Conservation (phyloP, 164 flowering plant species). For the Chimonanthus praecox region DNA sequence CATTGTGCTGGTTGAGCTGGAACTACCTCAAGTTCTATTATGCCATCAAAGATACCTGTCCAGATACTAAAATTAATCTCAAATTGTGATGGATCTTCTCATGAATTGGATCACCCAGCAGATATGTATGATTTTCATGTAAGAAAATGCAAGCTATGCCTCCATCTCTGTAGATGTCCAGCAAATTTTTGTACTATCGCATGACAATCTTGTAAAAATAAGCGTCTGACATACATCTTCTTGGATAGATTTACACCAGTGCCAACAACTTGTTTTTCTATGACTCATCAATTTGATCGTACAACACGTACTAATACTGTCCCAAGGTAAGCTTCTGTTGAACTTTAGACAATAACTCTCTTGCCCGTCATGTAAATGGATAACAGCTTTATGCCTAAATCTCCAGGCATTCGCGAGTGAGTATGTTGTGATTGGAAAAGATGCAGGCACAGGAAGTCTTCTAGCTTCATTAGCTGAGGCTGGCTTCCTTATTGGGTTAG, state of each 20-base stretch:
- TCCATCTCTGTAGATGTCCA: background rate
- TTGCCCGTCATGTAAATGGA: background rate
- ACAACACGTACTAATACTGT: constrained; percentile 39
- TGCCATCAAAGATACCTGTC: constrained; percentile 63
- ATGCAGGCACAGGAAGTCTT: constrained; percentile 80
- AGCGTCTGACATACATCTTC: background rate
- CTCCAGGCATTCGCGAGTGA: constrained; percentile 93
- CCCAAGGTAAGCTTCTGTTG: constrained; percentile 57
- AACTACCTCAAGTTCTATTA: constrained; percentile 69
- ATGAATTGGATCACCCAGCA: constrained; percentile 78
- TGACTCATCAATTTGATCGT: constrained; percentile 44
- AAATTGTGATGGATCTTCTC: constrained; percentile 82
- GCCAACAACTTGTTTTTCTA: constrained; percentile 56
- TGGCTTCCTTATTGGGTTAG: constrained; percentile 82
- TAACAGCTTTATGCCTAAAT: background rate
- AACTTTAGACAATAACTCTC: background rate
- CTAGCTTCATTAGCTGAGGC: constrained; percentile 87
- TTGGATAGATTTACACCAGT: constrained; percentile 50
- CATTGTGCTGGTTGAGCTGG: constrained; percentile 34
- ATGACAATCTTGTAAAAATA: background rate
- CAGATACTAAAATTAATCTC: constrained; percentile 81
- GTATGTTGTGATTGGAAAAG: constrained; percentile 86
- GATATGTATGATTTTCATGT: constrained; percentile 93
- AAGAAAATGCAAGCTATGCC: constrained; percentile 13
- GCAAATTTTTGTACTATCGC: background rate